Conservation (phyloP, 768 basidiomycete species). For the Hirschioporus abietinus region DNA sequence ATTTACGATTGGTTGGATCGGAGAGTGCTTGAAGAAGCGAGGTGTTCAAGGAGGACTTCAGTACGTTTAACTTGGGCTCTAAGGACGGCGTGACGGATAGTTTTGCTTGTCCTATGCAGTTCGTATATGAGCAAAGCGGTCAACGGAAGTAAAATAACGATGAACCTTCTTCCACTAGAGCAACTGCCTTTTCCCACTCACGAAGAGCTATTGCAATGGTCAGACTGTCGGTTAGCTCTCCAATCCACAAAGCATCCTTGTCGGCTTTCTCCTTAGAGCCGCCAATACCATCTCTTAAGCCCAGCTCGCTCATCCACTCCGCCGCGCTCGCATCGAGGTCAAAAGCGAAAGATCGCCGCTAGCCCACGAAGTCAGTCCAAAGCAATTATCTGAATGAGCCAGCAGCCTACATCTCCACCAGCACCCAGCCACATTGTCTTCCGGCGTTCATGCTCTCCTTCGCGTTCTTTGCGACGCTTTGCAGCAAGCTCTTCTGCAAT, state of each 20-base stretch:
- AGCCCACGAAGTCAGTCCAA: conserved; percentile 1
- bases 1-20: conserved; percentile 71
- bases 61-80: conserved; percentile 53
- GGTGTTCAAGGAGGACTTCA: conserved; percentile 62
- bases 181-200: conserved; percentile 85
- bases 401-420: conserved; percentile 18
- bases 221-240: conserved; percentile 88
- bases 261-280: conserved; percentile 71
- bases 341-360: conserved; percentile 31
- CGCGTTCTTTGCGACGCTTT: conserved; percentile 87
- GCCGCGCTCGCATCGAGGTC: conserved; percentile 43
- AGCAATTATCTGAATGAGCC: background rate
- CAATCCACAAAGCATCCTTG: conserved; percentile 78
- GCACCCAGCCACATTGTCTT: conserved; percentile 44
- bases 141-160: background rate
- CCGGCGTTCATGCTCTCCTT: conserved; percentile 87
- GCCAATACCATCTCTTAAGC: conserved; percentile 46
- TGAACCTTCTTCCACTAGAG: conserved; percentile 76
- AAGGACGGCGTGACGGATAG: conserved; percentile 48
- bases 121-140: background rate
- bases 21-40: conserved; percentile 73
- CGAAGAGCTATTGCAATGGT: conserved; percentile 87
- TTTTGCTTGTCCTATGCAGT: conserved; percentile 51
- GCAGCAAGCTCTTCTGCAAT: conserved; percentile 88
- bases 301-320: conserved; percentile 73